Conservation (phyloP, 371 early-diverging fungal genomes). For the Mortierella sp. region DNA sequence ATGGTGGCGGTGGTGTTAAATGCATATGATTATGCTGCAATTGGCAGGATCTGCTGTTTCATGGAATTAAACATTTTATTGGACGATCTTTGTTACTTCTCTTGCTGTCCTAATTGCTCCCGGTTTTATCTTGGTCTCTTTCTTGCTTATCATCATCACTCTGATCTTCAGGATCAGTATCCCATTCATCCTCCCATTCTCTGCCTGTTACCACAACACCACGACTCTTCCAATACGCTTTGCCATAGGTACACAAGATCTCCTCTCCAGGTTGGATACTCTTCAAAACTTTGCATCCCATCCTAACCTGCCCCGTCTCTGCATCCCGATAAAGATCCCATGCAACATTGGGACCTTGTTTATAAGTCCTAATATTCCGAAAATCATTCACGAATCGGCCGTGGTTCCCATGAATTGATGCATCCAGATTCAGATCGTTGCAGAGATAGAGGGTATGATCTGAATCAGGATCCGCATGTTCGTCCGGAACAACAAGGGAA, state of each 20-base stretch:
- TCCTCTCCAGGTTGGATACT: constrained; percentile 35
- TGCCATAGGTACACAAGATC: constrained; percentile 52
- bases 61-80: background rate
- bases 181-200: constrained; percentile 56
- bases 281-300: constrained; percentile 56
- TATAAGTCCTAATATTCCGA: constrained; percentile 32
- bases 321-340: constrained; percentile 51
- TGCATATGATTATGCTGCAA: too few species aligned
- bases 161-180: constrained; percentile 49
- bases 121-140: background rate
- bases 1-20: too few species aligned
- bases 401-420: constrained; percentile 47
- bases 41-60: too few species aligned
- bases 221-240: constrained; percentile 51
- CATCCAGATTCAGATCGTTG: constrained; percentile 51
- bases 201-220: constrained; percentile 22
- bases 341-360: constrained; percentile 46
- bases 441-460: constrained; percentile 52
- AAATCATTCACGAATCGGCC: constrained; percentile 55
- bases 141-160: background rate
- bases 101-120: background rate
- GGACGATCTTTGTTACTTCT: background rate
- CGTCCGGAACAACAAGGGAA: constrained; percentile 42
- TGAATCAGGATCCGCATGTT: constrained; percentile 43
- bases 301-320: constrained; percentile 44